These are phyloP conservation scores for Alnus glutinosa DNA, from an alignment of 306 rosid species.

Conservation along the genomic window DNA sequence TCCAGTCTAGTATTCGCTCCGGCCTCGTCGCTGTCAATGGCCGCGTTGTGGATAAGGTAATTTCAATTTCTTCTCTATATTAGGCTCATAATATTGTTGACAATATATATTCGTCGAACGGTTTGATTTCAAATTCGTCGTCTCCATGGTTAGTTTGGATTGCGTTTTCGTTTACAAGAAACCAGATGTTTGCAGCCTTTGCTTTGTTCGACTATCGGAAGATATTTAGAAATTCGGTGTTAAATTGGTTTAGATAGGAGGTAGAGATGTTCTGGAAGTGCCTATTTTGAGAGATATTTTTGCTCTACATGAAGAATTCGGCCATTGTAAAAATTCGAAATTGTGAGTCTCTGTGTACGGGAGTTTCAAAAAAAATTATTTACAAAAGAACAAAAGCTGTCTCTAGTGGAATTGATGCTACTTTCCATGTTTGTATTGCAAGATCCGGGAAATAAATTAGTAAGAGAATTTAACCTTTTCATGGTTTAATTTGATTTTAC, in stretches of 20 bases:
- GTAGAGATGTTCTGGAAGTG: too few species aligned
- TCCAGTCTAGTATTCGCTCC: conserved; percentile 72
- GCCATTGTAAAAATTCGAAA: background rate
- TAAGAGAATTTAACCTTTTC: background rate
- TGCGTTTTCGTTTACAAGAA: background rate
- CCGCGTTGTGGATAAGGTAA: conserved; percentile 71
- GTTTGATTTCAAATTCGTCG: too few species aligned
- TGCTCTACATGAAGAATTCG: background rate
- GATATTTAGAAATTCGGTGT: background rate
- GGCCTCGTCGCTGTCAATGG: conserved; percentile 79
- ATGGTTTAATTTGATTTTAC: background rate
- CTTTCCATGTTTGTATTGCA: background rate
- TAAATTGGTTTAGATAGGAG: background rate
- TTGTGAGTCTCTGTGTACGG: background rate
- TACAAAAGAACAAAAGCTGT: background rate
- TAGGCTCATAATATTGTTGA: background rate
- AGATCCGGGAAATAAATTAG: background rate
- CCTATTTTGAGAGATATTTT: background rate
- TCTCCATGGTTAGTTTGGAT: background rate
- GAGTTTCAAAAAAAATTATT: background rate
- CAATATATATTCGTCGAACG: background rate
- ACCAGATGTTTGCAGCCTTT: background rate
- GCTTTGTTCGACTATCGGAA: background rate
- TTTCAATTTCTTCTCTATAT: background rate
- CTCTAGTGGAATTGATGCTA: too few species aligned